Percentiles rank a stretch among this genome's conserved stretches.
Evolutionary conservation across 257 asterid species (phyloP).

Genomic region (Perilla frutescens): DNA sequence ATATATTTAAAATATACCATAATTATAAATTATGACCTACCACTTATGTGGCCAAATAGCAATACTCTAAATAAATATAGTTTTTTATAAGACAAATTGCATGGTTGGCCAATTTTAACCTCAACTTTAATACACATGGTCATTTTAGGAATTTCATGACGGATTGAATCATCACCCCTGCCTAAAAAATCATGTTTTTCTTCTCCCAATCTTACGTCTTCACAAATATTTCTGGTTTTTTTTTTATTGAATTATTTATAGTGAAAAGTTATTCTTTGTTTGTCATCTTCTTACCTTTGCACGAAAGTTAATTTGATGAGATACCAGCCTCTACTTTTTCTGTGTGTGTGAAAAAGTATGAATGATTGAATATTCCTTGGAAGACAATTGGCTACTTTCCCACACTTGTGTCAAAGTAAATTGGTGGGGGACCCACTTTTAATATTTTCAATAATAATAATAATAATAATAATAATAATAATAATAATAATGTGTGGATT

Average conservation of each 20-base stretch:
- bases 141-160: neutral
- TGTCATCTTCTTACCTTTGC: conserved; percentile 24
- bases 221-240: neutral
- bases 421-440: conserved; percentile 23
- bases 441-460: neutral
- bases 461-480: neutral
- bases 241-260: neutral
- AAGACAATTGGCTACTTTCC: conserved; percentile 32
- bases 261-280: conserved; percentile 33
- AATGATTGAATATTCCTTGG: conserved; percentile 35
- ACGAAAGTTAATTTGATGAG: conserved; percentile 17
- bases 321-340: conserved; percentile 27
- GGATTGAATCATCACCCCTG: neutral
- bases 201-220: neutral
- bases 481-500: neutral
- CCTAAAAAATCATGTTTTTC: neutral
- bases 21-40: too few species aligned
- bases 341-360: conserved; percentile 21
- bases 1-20: too few species aligned
- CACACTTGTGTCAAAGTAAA: conserved; percentile 14
- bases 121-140: neutral
- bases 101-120: neutral
- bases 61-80: too few species aligned
- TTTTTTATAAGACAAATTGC: too few species aligned
- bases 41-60: too few species aligned